Evolutionary conservation across 257 asterid genomes (phyloP), one percentile per base, ranked within the genome.

Genomic region (Thymus quinquecostatus): DNA sequence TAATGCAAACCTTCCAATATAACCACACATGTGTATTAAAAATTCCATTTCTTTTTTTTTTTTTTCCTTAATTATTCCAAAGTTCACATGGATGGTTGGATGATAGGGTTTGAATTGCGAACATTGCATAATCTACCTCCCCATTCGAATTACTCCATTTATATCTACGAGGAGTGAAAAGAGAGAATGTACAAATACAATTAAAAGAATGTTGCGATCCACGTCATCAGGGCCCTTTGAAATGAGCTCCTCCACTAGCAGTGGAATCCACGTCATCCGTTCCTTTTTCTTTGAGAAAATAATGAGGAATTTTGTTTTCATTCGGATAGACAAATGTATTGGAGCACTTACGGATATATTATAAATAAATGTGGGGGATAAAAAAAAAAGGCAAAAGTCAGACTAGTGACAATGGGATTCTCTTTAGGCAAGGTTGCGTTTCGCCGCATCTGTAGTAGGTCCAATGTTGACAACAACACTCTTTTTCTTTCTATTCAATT

Each of bases 231-330:
- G 77, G 8, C 74, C 82, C 66, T 47, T 50, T 3, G 41, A 59
- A 49, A 41, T 48, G 57, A 33, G 73, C 76, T 78, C 79, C 56
- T 74, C 79, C 82, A 78, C 79, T 32, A 57, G 79, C 67, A 69
- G 79, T 78, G 76, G 66, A 50, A 49, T 69, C 82, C 82, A 74
- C 73, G 74, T 74, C 82, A 73, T 57, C 73, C 30, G 62, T 4
- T 6, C 5, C 2, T 63, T 47, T 60, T 62, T 34, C 63, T 43
- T 43, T 70, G 27, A 21, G 29, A 64, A 45, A 49, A 64, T 64
- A 44, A 64, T 65, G 65, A 38, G 12, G 38, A 30, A 33, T 40
- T 10, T 7, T 8, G 59, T 29, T 44, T 67, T 43, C 43, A 0
- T 0, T 1, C 2, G 38, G 57, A 71, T 59, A 59, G 62, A 77